A percentile compares a stretch with the other conserved stretches of the same genome.
Conservation (phyloP, 192 early-diverging fungal species). For the Coemansia sp. region DNA sequence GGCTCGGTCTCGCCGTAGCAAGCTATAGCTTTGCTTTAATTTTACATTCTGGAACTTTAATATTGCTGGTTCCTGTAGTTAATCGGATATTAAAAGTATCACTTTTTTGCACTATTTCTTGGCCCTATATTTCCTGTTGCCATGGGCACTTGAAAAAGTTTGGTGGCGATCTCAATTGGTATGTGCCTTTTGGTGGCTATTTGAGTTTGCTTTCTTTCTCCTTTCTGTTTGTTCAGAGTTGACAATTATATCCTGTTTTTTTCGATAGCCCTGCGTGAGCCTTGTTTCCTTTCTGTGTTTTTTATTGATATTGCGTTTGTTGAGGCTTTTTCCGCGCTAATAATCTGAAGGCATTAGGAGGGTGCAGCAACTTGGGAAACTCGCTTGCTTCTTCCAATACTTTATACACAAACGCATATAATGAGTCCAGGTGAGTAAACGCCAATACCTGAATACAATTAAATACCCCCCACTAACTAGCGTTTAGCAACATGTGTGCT, state of each 20-base stretch:
- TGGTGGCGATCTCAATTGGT: not conserved
- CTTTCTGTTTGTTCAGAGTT: constrained; percentile 5
- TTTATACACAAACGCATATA: not conserved
- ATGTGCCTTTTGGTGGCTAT: not conserved
- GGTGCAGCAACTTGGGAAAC: too few species aligned
- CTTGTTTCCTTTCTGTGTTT: not conserved
- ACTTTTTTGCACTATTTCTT: too few species aligned
- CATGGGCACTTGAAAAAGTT: not conserved
- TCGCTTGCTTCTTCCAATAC: not conserved
- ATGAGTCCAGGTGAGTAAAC: not conserved
- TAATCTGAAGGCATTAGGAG: too few species aligned
- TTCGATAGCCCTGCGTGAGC: not conserved
- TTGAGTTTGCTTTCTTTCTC: constrained; percentile 6
- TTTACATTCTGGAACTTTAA: not conserved
- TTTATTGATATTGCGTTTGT: not conserved
- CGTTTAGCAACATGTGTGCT: not conserved
- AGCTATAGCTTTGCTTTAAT: constrained; percentile 18
- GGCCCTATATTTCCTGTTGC: too few species aligned
- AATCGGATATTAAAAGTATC: too few species aligned
- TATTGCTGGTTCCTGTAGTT: too few species aligned
- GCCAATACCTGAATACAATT: not conserved
- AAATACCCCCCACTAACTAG: not conserved
- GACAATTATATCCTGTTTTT: not conserved
- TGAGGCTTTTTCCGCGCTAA: too few species aligned
- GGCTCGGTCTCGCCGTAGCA: constrained; percentile 23